Evolutionary conservation across 164 flowering plant genomes (phyloP), one percentile per base, ranked within the genome.

Genomic region (Litsea cubeba): DNA sequence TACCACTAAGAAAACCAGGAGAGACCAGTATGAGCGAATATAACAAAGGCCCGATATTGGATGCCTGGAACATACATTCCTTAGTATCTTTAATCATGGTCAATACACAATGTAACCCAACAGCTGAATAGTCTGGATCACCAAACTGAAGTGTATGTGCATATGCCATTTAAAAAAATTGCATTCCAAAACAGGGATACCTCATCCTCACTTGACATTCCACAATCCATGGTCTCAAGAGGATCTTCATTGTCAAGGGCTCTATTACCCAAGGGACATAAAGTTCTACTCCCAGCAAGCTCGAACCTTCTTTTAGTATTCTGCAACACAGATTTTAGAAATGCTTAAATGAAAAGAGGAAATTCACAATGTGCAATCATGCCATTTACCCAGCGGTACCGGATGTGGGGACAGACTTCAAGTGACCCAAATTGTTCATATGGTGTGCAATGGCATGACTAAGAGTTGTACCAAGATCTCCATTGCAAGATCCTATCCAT

Each of bases 131-230:
- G 46, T 40, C 46, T 40, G 46, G 46, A 40, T 40, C 46, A 2
- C 46, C 46, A 8, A 54, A 54, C 60, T 54, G n/a, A 54, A 54
- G 60, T 17, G 60, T 54, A 18, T 14, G n/a, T 54, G 60, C 7
- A 15, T 54, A 17, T 54, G 60, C n/a, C 60, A 54, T 54, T 15
- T 15, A 2, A 15, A 54, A 54, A 20, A 54, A 15, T 1, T 54
- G 60, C 17, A 54, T 54, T 40, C 60, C 60, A 70, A 71, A 40
- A 62, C 64, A 73, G 69, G 46, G 23, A 20, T 79, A 91, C 98
- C 89, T 88, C 91, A 69, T 90, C 84, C 73, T 86, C 90, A 72
- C 86, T 84, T 60, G 89, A 83, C 32, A 86, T 75, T 71, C 70
- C 82, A 76, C 78, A 76, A 72, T 72, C 84, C 79, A 85, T 54